These are phyloP conservation scores for Talaromyces sp. DNA, from an alignment of 2,329 filamentous ascomycete species.

Conservation along the genomic window DNA sequence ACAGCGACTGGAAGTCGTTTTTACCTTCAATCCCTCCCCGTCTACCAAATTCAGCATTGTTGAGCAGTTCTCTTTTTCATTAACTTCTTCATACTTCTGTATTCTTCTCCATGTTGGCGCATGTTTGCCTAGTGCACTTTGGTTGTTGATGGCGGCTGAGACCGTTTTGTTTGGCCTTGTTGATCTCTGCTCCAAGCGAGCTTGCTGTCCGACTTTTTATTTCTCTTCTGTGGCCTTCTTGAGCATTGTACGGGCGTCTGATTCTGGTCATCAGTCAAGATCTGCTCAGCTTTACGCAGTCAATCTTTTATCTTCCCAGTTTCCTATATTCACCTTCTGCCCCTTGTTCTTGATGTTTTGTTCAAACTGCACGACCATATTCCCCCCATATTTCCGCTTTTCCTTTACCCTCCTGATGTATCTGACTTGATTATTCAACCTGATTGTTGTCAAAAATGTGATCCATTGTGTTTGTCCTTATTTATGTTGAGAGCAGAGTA, in stretches of 20 bases:
- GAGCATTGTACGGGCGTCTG: constrained; percentile 39
- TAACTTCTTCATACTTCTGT: constrained; percentile 2
- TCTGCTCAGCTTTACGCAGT: constrained; percentile 28
- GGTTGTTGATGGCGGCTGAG: constrained; percentile 18
- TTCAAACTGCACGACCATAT: constrained; percentile 15
- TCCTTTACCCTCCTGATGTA: constrained; percentile 1
- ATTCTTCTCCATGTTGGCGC: constrained; percentile 12
- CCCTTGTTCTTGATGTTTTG: constrained; percentile 12
- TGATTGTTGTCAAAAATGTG: constrained; percentile 10
- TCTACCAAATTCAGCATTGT: constrained; percentile 17
- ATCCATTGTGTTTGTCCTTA: not conserved
- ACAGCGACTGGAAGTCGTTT: constrained; percentile 11
- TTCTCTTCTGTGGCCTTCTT: constrained; percentile 19
- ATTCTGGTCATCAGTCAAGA: constrained; percentile 31
- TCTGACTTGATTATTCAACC: constrained; percentile 1
- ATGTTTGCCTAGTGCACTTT: constrained; percentile 10
- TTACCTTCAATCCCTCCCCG: not conserved
- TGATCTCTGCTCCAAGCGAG: constrained; percentile 27
- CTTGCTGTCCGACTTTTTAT: constrained; percentile 23
- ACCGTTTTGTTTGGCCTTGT: constrained; percentile 15
- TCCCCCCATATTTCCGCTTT: constrained; percentile 14
- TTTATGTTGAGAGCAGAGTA: not conserved
- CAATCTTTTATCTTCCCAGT: constrained; percentile 14
- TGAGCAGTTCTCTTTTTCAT: constrained; percentile 15
- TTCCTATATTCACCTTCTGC: constrained; percentile 12